These are phyloP conservation scores for Elsinoe fawcettii DNA, from an alignment of 2,329 filamentous ascomycete species.

Conservation along the genomic window DNA sequence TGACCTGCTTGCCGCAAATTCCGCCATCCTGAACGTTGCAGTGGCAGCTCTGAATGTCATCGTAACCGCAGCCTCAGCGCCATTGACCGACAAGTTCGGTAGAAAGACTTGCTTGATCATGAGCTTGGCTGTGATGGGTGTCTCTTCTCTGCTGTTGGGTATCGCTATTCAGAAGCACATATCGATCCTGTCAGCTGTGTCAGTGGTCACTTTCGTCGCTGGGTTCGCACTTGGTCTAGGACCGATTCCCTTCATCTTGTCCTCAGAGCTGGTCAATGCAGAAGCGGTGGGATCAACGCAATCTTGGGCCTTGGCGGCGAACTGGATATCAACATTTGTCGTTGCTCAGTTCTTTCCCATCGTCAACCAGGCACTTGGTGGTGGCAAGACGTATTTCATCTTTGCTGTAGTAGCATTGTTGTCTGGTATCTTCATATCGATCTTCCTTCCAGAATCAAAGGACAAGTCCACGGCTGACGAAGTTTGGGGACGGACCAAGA, in stretches of 20 bases:
- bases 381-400: constrained; percentile 84
- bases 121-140: constrained; percentile 78
- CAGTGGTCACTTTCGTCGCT: constrained; percentile 77
- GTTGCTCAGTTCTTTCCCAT: constrained; percentile 95
- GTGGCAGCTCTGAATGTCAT: constrained; percentile 82
- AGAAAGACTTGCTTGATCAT: constrained; percentile 77
- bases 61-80: constrained; percentile 73
- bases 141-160: constrained; percentile 67
- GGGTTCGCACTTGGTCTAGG: constrained; percentile 88
- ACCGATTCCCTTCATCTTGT: constrained; percentile 88
- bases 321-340: constrained; percentile 83
- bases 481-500: constrained; percentile 68
- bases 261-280: constrained; percentile 80
- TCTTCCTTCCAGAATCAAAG: constrained; percentile 74
- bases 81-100: constrained; percentile 77
- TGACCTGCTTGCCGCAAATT: constrained; percentile 70
- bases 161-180: constrained; percentile 67
- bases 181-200: constrained; percentile 69
- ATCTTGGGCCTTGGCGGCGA: constrained; percentile 76
- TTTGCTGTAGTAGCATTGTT: constrained; percentile 68
- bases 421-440: constrained; percentile 63
- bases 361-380: constrained; percentile 67
- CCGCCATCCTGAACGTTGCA: constrained; percentile 74
- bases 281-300: constrained; percentile 90
- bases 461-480: constrained; percentile 78